Evolutionary conservation across 257 asterid genomes (phyloP).

Genomic region (Leonotis leonurus): DNA sequence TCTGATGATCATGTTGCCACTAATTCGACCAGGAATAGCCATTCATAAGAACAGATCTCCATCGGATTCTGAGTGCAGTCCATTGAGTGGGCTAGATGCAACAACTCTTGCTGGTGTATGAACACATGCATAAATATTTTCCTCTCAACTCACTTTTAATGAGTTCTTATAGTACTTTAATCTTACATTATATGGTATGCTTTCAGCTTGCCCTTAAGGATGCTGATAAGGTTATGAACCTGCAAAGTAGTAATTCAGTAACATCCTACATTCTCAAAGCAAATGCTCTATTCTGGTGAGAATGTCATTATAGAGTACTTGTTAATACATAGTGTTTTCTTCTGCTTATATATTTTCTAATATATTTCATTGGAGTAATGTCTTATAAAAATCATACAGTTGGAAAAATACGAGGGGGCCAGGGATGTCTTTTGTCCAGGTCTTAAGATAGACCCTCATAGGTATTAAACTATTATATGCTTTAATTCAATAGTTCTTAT

Average conservation of each 20-base stretch:
- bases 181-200: background rate
- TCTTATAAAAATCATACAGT: conserved; percentile 28
- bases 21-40: conserved; percentile 43
- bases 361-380: background rate
- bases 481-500: background rate
- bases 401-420: conserved; percentile 73
- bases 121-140: background rate
- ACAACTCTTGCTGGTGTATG: conserved; percentile 85
- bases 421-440: conserved; percentile 60
- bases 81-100: conserved; percentile 84
- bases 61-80: conserved; percentile 65
- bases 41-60: conserved; percentile 68
- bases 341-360: too few relatives aligned
- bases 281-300: conserved; percentile 89
- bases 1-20: background rate
- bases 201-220: conserved; percentile 86
- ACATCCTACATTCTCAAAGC: conserved; percentile 68
- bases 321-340: too few relatives aligned
- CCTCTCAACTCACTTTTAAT: too few relatives aligned
- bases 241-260: conserved; percentile 32
- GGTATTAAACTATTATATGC: conserved; percentile 30
- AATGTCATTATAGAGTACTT: too few relatives aligned
- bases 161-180: too few relatives aligned
- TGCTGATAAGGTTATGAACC: conserved; percentile 70
- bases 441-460: conserved; percentile 56